A percentile compares a stretch with the other conserved stretches of the same genome.
phyloP scores from a whole-genome alignment of 768 basidiomycete genomes.

The Boletus eberwhitei region DNA sequence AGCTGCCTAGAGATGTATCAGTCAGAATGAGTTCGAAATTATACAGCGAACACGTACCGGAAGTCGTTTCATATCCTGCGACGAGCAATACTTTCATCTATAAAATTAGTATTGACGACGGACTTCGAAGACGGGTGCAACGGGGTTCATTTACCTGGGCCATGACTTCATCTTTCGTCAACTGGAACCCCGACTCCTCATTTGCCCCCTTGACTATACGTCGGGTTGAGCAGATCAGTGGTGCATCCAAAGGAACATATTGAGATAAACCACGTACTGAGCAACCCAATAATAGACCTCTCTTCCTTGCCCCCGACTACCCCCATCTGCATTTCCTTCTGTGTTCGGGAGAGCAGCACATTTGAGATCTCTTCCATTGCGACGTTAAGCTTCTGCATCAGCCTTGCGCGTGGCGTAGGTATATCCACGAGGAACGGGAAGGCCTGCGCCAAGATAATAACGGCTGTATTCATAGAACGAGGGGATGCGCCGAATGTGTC shows the following conservation, averaged over 20 bases:
- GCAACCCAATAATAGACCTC: conserved; percentile 22
- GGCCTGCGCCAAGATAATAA: neutral
- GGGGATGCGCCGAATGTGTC: neutral
- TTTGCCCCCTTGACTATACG: conserved; percentile 35
- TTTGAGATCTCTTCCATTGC: neutral
- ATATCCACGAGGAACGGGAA: neutral
- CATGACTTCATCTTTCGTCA: conserved; percentile 29
- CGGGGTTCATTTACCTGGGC: conserved; percentile 14
- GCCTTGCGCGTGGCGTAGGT: neutral
- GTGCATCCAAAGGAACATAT: conserved; percentile 14
- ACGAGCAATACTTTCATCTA: conserved; percentile 18
- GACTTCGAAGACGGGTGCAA: neutral
- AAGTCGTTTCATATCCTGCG: conserved; percentile 21
- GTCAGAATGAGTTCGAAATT: neutral
- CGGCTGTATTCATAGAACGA: neutral
- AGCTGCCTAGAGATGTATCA: conserved; percentile 6
- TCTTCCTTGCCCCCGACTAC: conserved; percentile 19
- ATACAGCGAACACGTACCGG: conserved; percentile 7
- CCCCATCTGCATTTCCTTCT: conserved; percentile 25
- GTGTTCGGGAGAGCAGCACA: neutral
- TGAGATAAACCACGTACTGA: conserved; percentile 11
- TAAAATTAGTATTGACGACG: neutral
- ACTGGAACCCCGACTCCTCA: conserved; percentile 16
- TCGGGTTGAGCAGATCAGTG: neutral
- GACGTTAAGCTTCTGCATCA: neutral